Conservation (phyloP, 768 basidiomycete species). For the Lentinula edodes region DNA sequence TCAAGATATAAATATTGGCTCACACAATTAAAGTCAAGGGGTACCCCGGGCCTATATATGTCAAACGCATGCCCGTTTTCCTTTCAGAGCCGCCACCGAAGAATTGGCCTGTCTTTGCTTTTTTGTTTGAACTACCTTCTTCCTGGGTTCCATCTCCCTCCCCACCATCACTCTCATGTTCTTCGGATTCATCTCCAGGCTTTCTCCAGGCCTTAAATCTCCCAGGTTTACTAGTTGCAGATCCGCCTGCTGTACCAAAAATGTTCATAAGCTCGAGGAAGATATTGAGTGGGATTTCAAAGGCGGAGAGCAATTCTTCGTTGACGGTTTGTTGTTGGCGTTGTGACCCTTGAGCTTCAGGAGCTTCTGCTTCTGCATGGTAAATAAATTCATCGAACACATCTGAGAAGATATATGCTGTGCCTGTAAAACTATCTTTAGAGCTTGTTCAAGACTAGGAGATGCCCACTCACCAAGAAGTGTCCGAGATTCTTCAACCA, state of each 20-base stretch:
- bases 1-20: constrained; percentile 21
- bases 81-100: constrained; percentile 50
- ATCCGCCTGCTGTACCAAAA: constrained; percentile 73
- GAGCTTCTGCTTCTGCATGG: constrained; percentile 40
- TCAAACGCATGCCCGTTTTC: constrained; percentile 81
- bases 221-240: constrained; percentile 21
- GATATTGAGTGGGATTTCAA: constrained; percentile 81
- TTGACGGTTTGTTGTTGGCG: constrained; percentile 20
- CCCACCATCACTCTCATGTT: constrained; percentile 30
- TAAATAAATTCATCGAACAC: constrained; percentile 81
- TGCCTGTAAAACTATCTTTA: constrained; percentile 42
- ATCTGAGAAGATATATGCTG: constrained; percentile 72
- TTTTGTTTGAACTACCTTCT: constrained; percentile 7
- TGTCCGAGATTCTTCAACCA: constrained; percentile 81
- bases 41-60: constrained; percentile 72
- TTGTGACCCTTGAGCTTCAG: constrained; percentile 19
- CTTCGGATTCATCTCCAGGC: constrained; percentile 41
- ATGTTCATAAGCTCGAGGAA: constrained; percentile 90
- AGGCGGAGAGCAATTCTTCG: constrained; percentile 33
- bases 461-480: constrained; percentile 56
- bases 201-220: constrained; percentile 46
- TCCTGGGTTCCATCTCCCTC: constrained; percentile 22
- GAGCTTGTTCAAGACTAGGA: not conserved
- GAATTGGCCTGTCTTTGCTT: constrained; percentile 25
- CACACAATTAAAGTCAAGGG: constrained; percentile 78